These are phyloP conservation scores for Calamus simplicifolius DNA, from an alignment of 176 grass and related monocot species.

Conservation along the genomic window DNA sequence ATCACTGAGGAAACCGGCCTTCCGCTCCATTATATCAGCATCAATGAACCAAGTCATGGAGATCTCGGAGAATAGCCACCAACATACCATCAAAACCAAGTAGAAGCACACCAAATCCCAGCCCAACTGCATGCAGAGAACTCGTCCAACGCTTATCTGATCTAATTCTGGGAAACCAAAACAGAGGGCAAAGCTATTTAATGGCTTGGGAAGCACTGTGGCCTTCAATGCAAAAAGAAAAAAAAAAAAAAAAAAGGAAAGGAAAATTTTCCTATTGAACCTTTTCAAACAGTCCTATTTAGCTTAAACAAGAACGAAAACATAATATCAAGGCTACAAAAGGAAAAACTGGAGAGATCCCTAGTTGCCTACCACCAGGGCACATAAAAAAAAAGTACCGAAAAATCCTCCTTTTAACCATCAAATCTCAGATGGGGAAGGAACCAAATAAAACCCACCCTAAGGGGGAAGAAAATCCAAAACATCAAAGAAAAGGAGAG, in stretches of 20 bases:
- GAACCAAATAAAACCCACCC: too few relatives aligned
- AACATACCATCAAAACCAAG: conserved; percentile 24
- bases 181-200: background rate
- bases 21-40: conserved; percentile 42
- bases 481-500: background rate
- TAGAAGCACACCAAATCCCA: background rate
- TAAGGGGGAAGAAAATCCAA: background rate
- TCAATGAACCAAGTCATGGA: conserved; percentile 49
- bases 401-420: too few relatives aligned
- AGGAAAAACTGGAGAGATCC: background rate
- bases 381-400: too few relatives aligned
- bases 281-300: background rate
- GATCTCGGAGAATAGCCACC: background rate
- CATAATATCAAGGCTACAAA: background rate
- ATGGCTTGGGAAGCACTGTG: background rate
- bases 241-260: background rate
- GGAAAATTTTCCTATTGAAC: background rate
- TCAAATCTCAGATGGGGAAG: too few relatives aligned
- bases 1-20: conserved; percentile 18
- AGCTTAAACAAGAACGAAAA: background rate
- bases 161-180: too few relatives aligned
- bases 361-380: too few relatives aligned
- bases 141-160: conserved; percentile 2
- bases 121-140: conserved; percentile 14
- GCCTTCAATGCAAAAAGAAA: conserved; percentile 12